Percentiles rank a stretch among this genome's conserved stretches.
These are phyloP conservation scores for Nephelium lappaceum DNA, from an alignment of 345 rosid species.

Conservation along the genomic window DNA sequence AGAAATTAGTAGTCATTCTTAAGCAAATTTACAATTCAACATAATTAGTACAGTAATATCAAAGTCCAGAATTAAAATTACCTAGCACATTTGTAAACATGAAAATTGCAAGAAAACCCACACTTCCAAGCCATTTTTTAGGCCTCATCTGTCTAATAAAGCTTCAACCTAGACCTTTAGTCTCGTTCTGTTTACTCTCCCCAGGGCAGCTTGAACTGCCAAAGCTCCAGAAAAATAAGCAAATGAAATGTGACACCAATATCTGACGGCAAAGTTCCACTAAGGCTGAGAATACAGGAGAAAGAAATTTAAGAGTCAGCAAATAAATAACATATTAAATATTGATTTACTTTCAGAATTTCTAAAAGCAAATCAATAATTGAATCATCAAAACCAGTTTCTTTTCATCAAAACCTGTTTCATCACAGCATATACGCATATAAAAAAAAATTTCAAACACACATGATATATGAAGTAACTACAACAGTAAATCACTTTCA, in stretches of 20 bases:
- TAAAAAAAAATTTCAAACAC: not conserved
- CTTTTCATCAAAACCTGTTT: not conserved
- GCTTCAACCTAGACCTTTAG: conserved; percentile 13
- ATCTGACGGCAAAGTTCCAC: conserved; percentile 11
- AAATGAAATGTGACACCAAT: conserved; percentile 2
- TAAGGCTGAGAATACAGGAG: conserved; percentile 6
- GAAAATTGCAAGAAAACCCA: conserved; percentile 46
- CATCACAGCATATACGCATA: not conserved
- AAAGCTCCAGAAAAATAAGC: conserved; percentile 21
- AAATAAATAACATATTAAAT: not conserved
- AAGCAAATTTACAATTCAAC: no score
- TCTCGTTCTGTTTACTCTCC: conserved; percentile 12
- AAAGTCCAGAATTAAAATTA: conserved; percentile 28
- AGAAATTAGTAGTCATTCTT: no score
- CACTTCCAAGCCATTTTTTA: conserved; percentile 45
- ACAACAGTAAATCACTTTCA: not conserved
- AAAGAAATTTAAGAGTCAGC: not conserved
- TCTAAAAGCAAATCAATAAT: not conserved
- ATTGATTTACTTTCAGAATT: not conserved
- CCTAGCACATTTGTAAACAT: conserved; percentile 49
- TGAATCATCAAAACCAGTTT: not conserved
- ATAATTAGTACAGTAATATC: not conserved
- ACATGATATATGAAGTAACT: not conserved
- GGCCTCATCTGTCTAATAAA: conserved; percentile 51
- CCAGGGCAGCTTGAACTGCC: conserved; percentile 27